A percentile compares a stretch with the other conserved stretches of the same genome.
phyloP scores from a whole-genome alignment of 2,329 filamentous ascomycete genomes.

The Trichoderma guizhouense region DNA sequence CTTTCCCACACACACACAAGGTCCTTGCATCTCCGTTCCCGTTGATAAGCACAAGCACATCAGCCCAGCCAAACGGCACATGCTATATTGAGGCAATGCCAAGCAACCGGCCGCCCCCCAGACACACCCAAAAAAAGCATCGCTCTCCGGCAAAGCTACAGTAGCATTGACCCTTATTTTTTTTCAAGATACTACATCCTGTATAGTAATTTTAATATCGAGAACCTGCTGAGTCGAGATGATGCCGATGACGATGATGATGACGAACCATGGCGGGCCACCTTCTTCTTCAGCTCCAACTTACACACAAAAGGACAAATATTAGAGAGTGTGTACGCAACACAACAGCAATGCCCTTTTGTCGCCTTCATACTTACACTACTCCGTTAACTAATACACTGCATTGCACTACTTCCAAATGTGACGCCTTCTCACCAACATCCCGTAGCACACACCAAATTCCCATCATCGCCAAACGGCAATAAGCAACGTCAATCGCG shows the following conservation, averaged over 20 bases:
- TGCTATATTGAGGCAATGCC: neutral
- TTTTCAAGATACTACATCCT: neutral
- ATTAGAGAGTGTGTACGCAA: neutral
- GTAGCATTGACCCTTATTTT: neutral
- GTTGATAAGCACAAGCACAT: neutral
- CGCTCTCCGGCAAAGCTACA: neutral
- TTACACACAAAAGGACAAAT: neutral
- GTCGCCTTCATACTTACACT: neutral
- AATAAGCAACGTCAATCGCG: slow-evolving; percentile 4
- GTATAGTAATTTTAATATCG: neutral
- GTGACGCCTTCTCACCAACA: neutral
- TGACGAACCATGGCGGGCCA: neutral
- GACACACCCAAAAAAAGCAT: neutral
- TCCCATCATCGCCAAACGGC: neutral
- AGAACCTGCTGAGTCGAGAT: neutral
- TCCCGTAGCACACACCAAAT: neutral
- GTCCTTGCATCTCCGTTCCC: neutral
- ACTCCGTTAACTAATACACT: neutral
- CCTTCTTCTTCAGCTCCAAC: neutral
- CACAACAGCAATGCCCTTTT: neutral
- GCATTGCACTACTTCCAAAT: neutral
- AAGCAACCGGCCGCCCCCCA: neutral
- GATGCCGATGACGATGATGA: neutral
- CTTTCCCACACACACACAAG: neutral
- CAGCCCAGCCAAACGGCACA: neutral